phyloP scores from a whole-genome alignment of 768 basidiomycete species.

The Sarcomyxa edulis region DNA sequence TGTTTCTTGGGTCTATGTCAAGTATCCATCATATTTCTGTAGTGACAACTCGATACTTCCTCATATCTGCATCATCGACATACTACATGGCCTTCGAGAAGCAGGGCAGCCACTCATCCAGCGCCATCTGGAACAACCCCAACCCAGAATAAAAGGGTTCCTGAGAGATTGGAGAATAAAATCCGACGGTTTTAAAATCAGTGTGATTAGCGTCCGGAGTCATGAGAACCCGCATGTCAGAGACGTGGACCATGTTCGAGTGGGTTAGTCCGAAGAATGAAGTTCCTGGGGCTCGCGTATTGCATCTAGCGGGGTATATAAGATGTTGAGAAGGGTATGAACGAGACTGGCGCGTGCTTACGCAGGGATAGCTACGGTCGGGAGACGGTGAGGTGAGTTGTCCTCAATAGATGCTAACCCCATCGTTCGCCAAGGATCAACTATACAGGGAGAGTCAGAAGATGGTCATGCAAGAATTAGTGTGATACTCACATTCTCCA shows the following conservation, averaged over 20 bases:
- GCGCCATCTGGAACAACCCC: constrained; percentile 37
- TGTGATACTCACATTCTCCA: constrained; percentile 35
- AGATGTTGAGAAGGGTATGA: neutral
- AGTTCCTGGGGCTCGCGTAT: constrained; percentile 23
- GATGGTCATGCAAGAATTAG: neutral
- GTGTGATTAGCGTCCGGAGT: constrained; percentile 42
- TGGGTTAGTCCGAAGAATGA: constrained; percentile 44
- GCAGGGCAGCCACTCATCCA: constrained; percentile 46
- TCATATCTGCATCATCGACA: no score
- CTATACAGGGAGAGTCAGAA: constrained; percentile 15
- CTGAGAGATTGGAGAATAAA: constrained; percentile 42
- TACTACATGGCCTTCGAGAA: no score
- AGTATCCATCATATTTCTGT: no score
- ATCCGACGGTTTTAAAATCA: constrained; percentile 43
- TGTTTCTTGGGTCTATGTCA: no score
- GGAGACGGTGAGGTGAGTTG: constrained; percentile 36
- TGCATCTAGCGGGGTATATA: constrained; percentile 26
- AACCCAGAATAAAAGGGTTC: constrained; percentile 43
- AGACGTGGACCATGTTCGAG: constrained; percentile 42
- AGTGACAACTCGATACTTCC: no score
- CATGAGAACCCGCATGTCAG: constrained; percentile 42
- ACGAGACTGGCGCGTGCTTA: constrained; percentile 13
- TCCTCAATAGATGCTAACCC: constrained; percentile 43
- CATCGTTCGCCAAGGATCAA: constrained; percentile 50
- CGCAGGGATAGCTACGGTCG: constrained; percentile 32